These are phyloP conservation scores for Tuber calosporum DNA, from an alignment of 495 filamentous ascomycete genomes.

Conservation along the genomic window DNA sequence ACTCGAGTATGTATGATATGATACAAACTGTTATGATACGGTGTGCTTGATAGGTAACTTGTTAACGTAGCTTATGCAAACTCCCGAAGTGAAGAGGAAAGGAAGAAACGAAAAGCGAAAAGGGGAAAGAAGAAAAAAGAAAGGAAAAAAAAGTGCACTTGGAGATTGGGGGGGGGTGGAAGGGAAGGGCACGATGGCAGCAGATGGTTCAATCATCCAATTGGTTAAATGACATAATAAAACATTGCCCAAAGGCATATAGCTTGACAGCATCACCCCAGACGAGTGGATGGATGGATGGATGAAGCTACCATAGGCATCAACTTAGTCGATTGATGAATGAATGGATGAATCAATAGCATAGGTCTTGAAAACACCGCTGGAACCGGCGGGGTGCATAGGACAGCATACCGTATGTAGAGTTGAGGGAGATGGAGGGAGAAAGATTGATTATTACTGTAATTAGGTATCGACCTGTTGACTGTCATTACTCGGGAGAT, in stretches of 20 bases:
- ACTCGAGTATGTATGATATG: too few relatives aligned
- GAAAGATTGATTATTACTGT: background rate
- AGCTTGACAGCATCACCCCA: background rate
- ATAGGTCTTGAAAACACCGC: background rate
- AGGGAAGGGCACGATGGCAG: background rate
- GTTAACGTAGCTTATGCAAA: background rate
- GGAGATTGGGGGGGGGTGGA: background rate
- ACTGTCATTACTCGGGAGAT: background rate
- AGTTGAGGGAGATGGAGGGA: background rate
- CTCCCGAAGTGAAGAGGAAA: background rate
- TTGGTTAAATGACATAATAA: background rate
- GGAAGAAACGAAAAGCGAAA: background rate
- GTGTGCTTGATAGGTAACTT: background rate
- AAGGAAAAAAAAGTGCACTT: background rate
- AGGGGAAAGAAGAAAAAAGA: background rate
- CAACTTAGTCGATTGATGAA: background rate
- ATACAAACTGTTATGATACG: background rate
- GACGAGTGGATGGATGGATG: background rate
- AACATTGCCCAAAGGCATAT: background rate
- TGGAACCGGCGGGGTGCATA: conserved; percentile 1
- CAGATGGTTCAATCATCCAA: background rate
- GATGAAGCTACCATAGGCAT: background rate
- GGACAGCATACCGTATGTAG: background rate
- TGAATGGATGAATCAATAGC: background rate
- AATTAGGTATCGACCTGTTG: background rate